Evolutionary conservation across 2,329 filamentous ascomycete species (phyloP).

Genomic region (Cladosporium colombiae): DNA sequence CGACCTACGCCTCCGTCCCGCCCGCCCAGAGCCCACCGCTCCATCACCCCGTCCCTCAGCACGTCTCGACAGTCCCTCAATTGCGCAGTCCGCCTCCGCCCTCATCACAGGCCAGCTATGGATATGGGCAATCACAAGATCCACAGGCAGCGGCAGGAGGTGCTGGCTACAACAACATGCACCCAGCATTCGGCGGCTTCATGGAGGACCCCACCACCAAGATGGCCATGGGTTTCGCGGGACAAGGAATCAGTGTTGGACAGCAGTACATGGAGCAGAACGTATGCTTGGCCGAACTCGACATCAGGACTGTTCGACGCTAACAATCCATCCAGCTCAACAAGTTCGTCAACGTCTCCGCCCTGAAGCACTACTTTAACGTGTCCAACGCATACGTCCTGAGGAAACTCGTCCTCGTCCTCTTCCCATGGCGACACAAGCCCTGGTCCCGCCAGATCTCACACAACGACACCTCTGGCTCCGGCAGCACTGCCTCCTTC

Average conservation of each 20-base stretch:
- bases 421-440: constrained; percentile 97
- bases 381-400: constrained; percentile 96
- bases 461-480: constrained; percentile 55
- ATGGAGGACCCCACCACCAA: constrained; percentile 95
- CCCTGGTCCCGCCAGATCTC: constrained; percentile 93
- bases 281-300: too few relatives aligned
- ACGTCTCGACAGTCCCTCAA: constrained; percentile 97
- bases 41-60: constrained; percentile 95
- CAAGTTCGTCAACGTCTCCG: constrained; percentile 86
- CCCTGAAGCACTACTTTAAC: constrained; percentile 98
- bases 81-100: constrained; percentile 90
- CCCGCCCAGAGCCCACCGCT: constrained; percentile 81
- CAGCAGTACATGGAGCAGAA: constrained; percentile 96
- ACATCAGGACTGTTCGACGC: too few relatives aligned
- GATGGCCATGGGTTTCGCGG: constrained; percentile 89
- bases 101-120: constrained; percentile 63
- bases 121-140: constrained; percentile 58
- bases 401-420: constrained; percentile 87
- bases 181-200: constrained; percentile 79
- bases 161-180: constrained; percentile 39
- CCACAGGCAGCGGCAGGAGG: constrained; percentile 26
- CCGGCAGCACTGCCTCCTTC: constrained; percentile 67
- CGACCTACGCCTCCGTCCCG: constrained; percentile 73
- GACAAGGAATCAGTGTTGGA: constrained; percentile 71
- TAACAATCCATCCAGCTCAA: constrained; percentile 56